Base-by-base conservation (phyloP, 164 flowering plant species). In the Magnolia sinica region DNA sequence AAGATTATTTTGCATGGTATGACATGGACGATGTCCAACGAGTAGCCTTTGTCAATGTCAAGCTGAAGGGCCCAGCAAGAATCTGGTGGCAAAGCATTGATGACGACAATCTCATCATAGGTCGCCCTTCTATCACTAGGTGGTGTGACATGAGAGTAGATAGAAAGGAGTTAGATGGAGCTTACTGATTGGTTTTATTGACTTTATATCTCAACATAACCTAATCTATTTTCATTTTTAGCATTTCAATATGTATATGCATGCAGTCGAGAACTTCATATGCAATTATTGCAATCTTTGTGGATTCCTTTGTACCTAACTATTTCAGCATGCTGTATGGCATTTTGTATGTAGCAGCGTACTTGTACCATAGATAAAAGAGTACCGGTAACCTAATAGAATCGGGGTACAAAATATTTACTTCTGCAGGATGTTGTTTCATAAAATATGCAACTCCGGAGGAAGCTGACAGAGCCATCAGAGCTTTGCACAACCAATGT, bases 381-480 rank as follows among this genome's bases (percentile, higher is more conserved):
- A 73, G 51, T 24, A 49, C 65, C 65, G 16, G 31, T 68, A 55
- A 55, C 61, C 61, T 79, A 74, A 81, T 82, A 67, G 82, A 64
- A 73, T 81, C 64, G 64, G 82, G 76, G 61, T 68, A 68, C 78
- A 71, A 69, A 77, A 76, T 68, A 50, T 79, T 79, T 84, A 75
- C 80, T 79, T 82, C 72, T 90, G 87, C 99, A 96, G 99, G 99
- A 18, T 96, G 98, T 83, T 96, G 99, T 87, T 96, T 96, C 81
- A 87, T 96, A 72, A 96, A 96, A 82, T 96, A 89, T 89, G 91
- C 93, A 76, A 89, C 94, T 76, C 83, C 90, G 52, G 97, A 88
- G 80, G 98, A 96, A 82, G 99, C 99, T 79, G 98, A 96, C 79
- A 87, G 88, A 81, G 99, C 99, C 45, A 96, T 96, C 78, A 86